Evolutionary conservation across 2,329 filamentous ascomycete species (phyloP).

Genomic region (Apiospora rasikravindrae): DNA sequence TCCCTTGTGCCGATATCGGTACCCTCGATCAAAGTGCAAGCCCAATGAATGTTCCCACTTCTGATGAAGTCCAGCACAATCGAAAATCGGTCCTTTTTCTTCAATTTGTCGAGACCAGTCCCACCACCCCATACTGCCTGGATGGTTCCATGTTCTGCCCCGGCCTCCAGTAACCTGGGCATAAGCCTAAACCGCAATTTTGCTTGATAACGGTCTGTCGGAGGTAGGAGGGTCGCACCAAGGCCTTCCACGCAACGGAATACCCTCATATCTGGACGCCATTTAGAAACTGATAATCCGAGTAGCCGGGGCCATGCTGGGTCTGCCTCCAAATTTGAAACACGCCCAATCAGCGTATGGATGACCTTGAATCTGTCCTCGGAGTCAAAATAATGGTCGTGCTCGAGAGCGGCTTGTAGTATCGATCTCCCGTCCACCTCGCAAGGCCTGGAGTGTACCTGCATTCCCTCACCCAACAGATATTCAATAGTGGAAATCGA

Average conservation of each 20-base stretch:
- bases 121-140: neutral
- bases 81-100: neutral
- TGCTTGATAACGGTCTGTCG: neutral
- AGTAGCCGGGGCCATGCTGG: neutral
- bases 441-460: neutral
- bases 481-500: neutral
- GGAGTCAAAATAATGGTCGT: accelerated
- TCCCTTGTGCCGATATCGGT: too few relatives aligned
- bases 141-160: neutral
- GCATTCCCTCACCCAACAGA: neutral
- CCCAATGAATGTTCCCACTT: neutral
- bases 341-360: neutral
- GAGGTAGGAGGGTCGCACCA: neutral
- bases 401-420: neutral
- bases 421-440: neutral
- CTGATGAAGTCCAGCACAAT: neutral
- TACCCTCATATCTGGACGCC: neutral
- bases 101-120: neutral
- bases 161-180: neutral
- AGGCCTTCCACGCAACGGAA: neutral
- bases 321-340: neutral
- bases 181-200: neutral
- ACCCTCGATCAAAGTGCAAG: neutral
- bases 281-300: neutral
- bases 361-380: neutral